These are phyloP conservation scores for Dicorynia guianensis DNA, from an alignment of 306 rosid species.

Conservation along the genomic window DNA sequence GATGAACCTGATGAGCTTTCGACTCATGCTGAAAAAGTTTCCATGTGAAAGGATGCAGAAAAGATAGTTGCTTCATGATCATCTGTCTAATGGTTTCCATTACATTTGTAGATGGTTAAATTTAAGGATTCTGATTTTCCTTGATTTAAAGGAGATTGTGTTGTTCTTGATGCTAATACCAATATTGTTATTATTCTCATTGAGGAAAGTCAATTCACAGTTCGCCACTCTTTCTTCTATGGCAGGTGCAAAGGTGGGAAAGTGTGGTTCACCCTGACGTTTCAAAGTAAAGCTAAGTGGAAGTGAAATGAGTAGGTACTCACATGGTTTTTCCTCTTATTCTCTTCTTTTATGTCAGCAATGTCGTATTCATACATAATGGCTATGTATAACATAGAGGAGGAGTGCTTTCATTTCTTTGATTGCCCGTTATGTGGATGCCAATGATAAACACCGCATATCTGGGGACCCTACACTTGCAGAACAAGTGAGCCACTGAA, in stretches of 20 bases:
- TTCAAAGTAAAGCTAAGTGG: slow-evolving; percentile 20
- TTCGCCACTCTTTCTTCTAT: slow-evolving; percentile 9
- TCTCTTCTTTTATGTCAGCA: slow-evolving; percentile 38
- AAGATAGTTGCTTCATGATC: slow-evolving; percentile 4
- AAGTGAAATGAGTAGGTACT: slow-evolving; percentile 45
- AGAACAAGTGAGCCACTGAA: slow-evolving; percentile 59
- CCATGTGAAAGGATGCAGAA: slow-evolving; percentile 22
- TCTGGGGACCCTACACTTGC: slow-evolving; percentile 74
- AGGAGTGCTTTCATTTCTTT: slow-evolving; percentile 52
- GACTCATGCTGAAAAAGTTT: background rate
- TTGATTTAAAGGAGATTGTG: slow-evolving; percentile 23
- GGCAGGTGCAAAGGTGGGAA: slow-evolving; percentile 28
- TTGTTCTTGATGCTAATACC: slow-evolving; percentile 12
- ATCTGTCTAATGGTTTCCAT: slow-evolving; percentile 23
- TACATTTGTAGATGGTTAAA: slow-evolving; percentile 11
- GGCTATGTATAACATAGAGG: slow-evolving; percentile 17
- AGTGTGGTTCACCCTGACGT: slow-evolving; percentile 3
- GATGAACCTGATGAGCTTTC: background rate
- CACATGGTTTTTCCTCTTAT: slow-evolving; percentile 40
- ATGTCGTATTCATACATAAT: slow-evolving; percentile 54
- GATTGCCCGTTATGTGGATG: slow-evolving; percentile 52
- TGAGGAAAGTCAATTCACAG: slow-evolving; percentile 29
- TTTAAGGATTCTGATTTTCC: slow-evolving; percentile 22
- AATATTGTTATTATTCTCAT: slow-evolving; percentile 6
- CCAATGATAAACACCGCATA: slow-evolving; percentile 60